Conservation (phyloP, 768 basidiomycete genomes). For the Hericium alpestre region DNA sequence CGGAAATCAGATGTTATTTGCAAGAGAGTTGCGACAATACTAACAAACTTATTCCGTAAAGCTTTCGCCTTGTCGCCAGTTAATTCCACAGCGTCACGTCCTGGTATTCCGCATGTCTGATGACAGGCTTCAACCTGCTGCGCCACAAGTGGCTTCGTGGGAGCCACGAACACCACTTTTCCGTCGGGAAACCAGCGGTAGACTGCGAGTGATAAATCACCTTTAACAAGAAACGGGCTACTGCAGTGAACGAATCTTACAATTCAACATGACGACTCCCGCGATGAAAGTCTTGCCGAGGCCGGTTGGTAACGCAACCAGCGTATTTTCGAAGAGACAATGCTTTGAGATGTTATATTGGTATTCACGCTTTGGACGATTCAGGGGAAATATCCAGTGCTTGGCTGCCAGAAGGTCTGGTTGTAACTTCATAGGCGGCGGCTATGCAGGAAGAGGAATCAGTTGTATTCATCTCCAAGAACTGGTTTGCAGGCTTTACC, state of each 20-base stretch:
- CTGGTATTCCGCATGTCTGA: conserved; percentile 85
- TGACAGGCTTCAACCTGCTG: conserved; percentile 95
- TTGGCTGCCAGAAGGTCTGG: conserved; percentile 70
- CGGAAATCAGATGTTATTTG: neutral
- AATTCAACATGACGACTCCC: conserved; percentile 92
- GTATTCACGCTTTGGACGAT: conserved; percentile 81
- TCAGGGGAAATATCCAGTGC: conserved; percentile 89
- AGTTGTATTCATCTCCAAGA: neutral
- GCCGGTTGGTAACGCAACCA: conserved; percentile 92
- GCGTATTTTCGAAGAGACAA: conserved; percentile 83
- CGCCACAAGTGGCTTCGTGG: conserved; percentile 90
- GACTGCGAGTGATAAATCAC: conserved; percentile 29
- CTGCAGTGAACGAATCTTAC: conserved; percentile 30
- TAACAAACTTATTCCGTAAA: conserved; percentile 49
- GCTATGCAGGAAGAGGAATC: conserved; percentile 26
- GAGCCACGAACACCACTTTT: conserved; percentile 90
- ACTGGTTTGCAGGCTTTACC: conserved; percentile 1
- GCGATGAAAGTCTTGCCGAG: conserved; percentile 98
- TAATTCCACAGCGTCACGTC: conserved; percentile 73
- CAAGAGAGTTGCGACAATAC: conserved; percentile 15
- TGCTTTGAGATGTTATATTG: conserved; percentile 87
- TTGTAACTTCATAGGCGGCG: conserved; percentile 65
- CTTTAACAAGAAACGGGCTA: neutral
- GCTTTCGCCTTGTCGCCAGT: conserved; percentile 60
- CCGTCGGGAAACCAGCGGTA: conserved; percentile 91